Evolutionary conservation across 2,329 filamentous ascomycete species (phyloP).

Genomic region (Colletotrichum magnum): DNA sequence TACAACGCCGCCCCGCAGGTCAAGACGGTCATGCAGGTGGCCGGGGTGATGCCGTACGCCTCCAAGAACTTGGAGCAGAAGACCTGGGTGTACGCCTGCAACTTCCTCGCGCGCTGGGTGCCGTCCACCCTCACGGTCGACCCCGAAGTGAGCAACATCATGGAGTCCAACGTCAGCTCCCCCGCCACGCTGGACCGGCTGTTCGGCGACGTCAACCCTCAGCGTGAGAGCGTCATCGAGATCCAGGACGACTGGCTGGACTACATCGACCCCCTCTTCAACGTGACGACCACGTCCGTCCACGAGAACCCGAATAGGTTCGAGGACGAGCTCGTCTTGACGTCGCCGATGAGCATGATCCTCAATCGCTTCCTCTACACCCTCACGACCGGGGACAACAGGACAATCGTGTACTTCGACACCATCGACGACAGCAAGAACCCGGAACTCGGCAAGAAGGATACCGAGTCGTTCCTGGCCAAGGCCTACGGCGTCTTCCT

Average conservation of each 20-base stretch:
- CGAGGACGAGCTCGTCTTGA: background rate
- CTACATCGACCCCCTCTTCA: background rate
- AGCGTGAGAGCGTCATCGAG: conserved; percentile 8
- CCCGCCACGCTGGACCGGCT: background rate
- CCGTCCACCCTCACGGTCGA: conserved; percentile 11
- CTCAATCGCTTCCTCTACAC: conserved; percentile 10
- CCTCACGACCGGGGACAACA: background rate
- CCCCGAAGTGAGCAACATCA: conserved; percentile 1
- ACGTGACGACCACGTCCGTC: conserved; percentile 5
- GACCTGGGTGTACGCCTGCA: conserved; percentile 20
- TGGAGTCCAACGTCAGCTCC: conserved; percentile 23
- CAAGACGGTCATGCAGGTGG: background rate
- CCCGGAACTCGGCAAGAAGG: background rate
- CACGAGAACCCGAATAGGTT: background rate
- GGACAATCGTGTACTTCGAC: conserved; percentile 5
- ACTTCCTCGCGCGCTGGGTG: conserved; percentile 18
- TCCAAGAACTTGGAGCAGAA: conserved; percentile 14
- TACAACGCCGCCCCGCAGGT: background rate
- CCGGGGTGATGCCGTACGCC: conserved; percentile 13
- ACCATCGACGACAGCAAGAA: conserved; percentile 16
- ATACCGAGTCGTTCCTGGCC: conserved; percentile 17
- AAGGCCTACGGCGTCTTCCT: conserved; percentile 18
- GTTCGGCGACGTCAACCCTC: background rate
- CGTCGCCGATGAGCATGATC: conserved; percentile 3
- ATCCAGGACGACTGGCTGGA: conserved; percentile 15